Evolutionary conservation across 177 flowering plant species (phyloP), one percentile per base, ranked within the genome.

Genomic region (Vitis hybrid): DNA sequence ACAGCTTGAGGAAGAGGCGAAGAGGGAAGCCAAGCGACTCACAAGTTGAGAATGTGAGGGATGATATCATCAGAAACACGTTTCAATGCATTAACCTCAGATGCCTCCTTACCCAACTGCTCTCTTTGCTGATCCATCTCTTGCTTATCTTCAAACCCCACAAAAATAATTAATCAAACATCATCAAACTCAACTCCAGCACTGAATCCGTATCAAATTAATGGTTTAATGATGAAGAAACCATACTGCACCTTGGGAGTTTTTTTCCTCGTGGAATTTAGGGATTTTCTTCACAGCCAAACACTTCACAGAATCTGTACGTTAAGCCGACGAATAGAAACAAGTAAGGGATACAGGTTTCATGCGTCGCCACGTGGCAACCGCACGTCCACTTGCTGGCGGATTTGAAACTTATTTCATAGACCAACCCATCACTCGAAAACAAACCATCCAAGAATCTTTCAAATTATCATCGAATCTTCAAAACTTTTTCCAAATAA

Each of bases 1-100:
- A 65, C 14, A 17, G 8, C 17, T 21, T n/a, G 56, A 18, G 9
- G 52, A 40, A 35, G 46, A 35, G 17, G 56, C 15, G 56, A 54
- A 13, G 7, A 62, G 30, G 30, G 10, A 32, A 46, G 56, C n/a
- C 11, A 48, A 51, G 46, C 40, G 50, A 66, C 82, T 80, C 72
- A 81, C 81, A 81, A 65, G 62, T 73, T 76, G 30, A 81, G 80
- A 62, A 81, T 60, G 55, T 76, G 81, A 64, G 84, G 84, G 51
- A 81, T 56, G 4, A 81, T 78, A 13, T 55, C 57, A 71, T 81
- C 81, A 56, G 81, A 40, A 32, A 73, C 1, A 27, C 71, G 77
- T 58, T 65, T 72, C 17, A 18, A 57, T 17, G 60, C 18, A 8
- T 0, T 11, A 8, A 27, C 21, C 7, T 78, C 79, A 27, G 66